These are phyloP conservation scores for Bacidia rubella DNA, from an alignment of 495 filamentous ascomycete genomes.

Conservation along the genomic window DNA sequence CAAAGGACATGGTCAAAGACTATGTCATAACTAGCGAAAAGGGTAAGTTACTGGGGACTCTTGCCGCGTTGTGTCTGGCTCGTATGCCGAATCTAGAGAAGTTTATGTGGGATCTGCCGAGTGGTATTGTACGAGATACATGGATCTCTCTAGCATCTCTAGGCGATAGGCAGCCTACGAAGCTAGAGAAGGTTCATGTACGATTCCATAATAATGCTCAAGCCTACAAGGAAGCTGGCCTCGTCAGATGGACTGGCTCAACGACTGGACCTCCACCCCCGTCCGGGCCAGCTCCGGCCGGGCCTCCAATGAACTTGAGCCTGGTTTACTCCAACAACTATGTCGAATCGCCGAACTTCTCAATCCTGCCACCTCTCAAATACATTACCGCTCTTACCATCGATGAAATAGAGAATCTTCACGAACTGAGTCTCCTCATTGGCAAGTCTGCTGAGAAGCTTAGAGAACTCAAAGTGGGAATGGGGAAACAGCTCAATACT, in stretches of 20 bases:
- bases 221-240: slow-evolving; percentile 8
- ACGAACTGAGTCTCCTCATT: slow-evolving; percentile 77
- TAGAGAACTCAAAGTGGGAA: slow-evolving; percentile 66
- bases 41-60: slow-evolving; percentile 84
- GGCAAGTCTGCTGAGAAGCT: slow-evolving; percentile 54
- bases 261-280: slow-evolving; percentile 9
- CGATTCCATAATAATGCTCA: slow-evolving; percentile 71
- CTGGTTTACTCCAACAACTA: slow-evolving; percentile 30
- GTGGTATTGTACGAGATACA: slow-evolving; percentile 73
- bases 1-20: slow-evolving; percentile 67
- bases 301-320: not conserved
- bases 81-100: slow-evolving; percentile 83
- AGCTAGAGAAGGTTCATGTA: slow-evolving; percentile 70
- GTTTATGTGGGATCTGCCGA: slow-evolving; percentile 96
- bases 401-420: slow-evolving; percentile 74
- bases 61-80: slow-evolving; percentile 73
- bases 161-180: slow-evolving; percentile 48
- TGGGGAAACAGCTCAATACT: slow-evolving; percentile 44
- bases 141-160: slow-evolving; percentile 74
- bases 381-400: slow-evolving; percentile 78
- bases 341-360: slow-evolving; percentile 79
- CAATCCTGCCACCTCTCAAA: slow-evolving; percentile 65
- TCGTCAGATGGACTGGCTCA: slow-evolving; percentile 20
- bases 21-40: slow-evolving; percentile 81
- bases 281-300: slow-evolving; percentile 3